Evolutionary conservation across 108 stramenopile species (phyloP).

Genomic region (Parietichytrium sp.): DNA sequence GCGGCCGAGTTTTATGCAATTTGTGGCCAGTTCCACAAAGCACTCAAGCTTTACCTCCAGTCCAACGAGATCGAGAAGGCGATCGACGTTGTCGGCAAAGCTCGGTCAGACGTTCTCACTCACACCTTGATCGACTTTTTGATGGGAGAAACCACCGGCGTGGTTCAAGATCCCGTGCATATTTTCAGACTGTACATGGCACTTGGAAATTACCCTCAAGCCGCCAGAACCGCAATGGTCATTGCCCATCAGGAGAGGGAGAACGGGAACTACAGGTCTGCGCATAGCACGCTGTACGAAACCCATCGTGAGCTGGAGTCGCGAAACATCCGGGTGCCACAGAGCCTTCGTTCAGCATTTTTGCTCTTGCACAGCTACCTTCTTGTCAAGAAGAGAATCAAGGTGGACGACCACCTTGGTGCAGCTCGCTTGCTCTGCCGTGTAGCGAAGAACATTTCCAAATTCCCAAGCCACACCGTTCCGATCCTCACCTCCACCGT

Average conservation of each 20-base stretch:
- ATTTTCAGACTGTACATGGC: constrained; percentile 69
- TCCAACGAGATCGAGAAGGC: constrained; percentile 57
- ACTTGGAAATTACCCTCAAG: constrained; percentile 62
- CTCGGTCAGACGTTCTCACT: constrained; percentile 58
- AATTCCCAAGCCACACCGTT: constrained; percentile 61
- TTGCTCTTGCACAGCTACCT: constrained; percentile 62
- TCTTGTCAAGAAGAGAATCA: constrained; percentile 56
- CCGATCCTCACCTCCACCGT: constrained; percentile 62
- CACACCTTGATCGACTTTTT: constrained; percentile 65
- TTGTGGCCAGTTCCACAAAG: constrained; percentile 57
- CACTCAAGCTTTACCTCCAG: constrained; percentile 62
- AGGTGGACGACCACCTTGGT: constrained; percentile 53
- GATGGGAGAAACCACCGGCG: constrained; percentile 65
- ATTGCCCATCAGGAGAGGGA: constrained; percentile 66
- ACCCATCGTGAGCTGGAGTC: constrained; percentile 59
- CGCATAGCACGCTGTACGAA: constrained; percentile 58
- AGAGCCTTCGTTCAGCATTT: constrained; percentile 51
- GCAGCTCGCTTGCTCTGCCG: constrained; percentile 63
- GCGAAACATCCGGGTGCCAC: constrained; percentile 47
- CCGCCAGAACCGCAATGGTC: constrained; percentile 62
- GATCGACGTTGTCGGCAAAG: constrained; percentile 64
- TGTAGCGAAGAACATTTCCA: constrained; percentile 58
- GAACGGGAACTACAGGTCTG: constrained; percentile 58
- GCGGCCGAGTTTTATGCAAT: constrained; percentile 56
- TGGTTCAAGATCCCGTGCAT: constrained; percentile 67